These are phyloP conservation scores for Globisporangium yorkense DNA, from an alignment of 352 stramenopile species.

Conservation along the genomic window DNA sequence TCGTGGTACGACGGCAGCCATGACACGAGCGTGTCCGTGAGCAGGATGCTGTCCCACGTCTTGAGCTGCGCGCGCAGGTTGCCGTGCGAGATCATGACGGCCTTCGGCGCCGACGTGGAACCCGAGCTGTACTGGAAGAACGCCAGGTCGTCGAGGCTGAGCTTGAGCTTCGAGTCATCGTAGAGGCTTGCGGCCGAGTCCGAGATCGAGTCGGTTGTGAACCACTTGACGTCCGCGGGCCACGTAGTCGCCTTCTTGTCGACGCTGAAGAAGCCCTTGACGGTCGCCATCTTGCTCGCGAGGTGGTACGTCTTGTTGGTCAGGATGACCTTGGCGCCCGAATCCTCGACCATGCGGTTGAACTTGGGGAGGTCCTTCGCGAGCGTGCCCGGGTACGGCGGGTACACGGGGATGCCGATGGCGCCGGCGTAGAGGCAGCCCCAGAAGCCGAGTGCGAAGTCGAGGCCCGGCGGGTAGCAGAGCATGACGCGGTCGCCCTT, in stretches of 20 bases:
- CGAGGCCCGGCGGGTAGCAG: constrained; percentile 65
- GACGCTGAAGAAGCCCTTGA: constrained; percentile 69
- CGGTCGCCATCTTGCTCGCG: constrained; percentile 72
- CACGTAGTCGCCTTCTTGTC: constrained; percentile 42
- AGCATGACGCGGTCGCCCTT: constrained; percentile 76
- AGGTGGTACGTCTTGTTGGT: constrained; percentile 79
- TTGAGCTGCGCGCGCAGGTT: constrained; percentile 70
- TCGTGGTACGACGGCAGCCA: constrained; percentile 84
- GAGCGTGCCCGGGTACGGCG: constrained; percentile 64
- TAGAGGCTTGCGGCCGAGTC: constrained; percentile 48
- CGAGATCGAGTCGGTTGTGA: constrained; percentile 57
- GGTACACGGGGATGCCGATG: constrained; percentile 69
- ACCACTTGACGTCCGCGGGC: constrained; percentile 63
- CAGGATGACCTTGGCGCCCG: constrained; percentile 51
- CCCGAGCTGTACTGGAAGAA: constrained; percentile 86
- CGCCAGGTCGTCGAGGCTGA: constrained; percentile 51
- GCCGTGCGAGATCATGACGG: constrained; percentile 80
- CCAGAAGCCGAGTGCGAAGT: constrained; percentile 79
- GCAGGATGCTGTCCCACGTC: constrained; percentile 64
- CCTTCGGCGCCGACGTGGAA: constrained; percentile 75
- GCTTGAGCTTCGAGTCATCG: constrained; percentile 32
- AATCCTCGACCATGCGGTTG: constrained; percentile 70
- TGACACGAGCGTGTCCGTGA: constrained; percentile 61
- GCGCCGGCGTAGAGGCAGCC: constrained; percentile 71
- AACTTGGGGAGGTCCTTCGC: constrained; percentile 79